Evolutionary conservation across 768 basidiomycete genomes (phyloP).

Genomic region (Gymnopilus junonius): DNA sequence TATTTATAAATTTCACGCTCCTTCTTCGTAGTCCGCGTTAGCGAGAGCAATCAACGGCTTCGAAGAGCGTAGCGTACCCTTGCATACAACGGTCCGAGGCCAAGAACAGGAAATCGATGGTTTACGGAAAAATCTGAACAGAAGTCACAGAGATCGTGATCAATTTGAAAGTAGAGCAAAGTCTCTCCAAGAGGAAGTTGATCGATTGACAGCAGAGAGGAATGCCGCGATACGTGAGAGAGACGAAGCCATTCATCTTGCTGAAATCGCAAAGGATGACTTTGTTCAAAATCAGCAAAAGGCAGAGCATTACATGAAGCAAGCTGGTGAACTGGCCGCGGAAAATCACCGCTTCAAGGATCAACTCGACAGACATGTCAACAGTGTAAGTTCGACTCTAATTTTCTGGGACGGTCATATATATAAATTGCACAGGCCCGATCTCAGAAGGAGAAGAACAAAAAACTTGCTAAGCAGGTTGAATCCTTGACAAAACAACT

Average conservation of each 20-base stretch:
- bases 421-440: conserved; percentile 19
- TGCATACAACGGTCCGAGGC: conserved; percentile 34
- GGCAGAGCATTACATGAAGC: conserved; percentile 19
- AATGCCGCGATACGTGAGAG: conserved; percentile 25
- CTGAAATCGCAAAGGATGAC: conserved; percentile 31
- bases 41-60: conserved; percentile 44
- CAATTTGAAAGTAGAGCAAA: conserved; percentile 18
- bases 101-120: conserved; percentile 32
- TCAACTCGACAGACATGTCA: conserved; percentile 32
- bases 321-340: conserved; percentile 26
- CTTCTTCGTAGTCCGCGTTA: conserved; percentile 32
- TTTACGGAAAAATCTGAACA: conserved; percentile 23
- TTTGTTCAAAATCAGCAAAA: conserved; percentile 22
- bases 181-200: conserved; percentile 25
- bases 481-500: conserved; percentile 20
- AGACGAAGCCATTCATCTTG: conserved; percentile 32
- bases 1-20: background rate
- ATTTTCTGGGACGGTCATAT: background rate
- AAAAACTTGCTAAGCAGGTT: conserved; percentile 25
- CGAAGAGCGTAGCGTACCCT: conserved; percentile 43
- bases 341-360: conserved; percentile 34
- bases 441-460: conserved; percentile 26
- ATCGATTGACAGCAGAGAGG: conserved; percentile 17
- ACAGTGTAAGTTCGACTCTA: conserved; percentile 25
- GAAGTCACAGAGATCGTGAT: conserved; percentile 15